phyloP scores from a whole-genome alignment of 306 rosid species.

The Fragaria nilgerrensis region DNA sequence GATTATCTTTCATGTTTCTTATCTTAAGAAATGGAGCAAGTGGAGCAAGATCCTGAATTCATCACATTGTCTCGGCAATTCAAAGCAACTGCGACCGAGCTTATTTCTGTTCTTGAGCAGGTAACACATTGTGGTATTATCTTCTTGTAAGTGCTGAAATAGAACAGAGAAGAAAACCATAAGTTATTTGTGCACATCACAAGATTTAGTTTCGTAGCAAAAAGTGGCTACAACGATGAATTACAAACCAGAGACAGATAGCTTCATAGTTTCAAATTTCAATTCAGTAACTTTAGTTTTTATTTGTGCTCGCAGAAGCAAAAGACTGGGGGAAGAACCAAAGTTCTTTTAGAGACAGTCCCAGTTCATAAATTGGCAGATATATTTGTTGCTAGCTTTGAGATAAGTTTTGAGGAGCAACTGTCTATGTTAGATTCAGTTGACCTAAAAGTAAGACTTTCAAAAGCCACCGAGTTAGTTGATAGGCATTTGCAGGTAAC shows the following conservation, averaged over 20 bases:
- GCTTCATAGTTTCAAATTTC: not conserved
- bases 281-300: conserved; percentile 18
- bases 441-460: conserved; percentile 88
- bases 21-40: conserved; percentile 83
- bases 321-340: conserved; percentile 94
- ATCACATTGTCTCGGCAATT: conserved; percentile 81
- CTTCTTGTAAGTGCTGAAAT: conserved; percentile 14
- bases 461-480: conserved; percentile 94
- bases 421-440: conserved; percentile 89
- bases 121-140: conserved; percentile 39
- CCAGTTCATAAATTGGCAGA: conserved; percentile 98
- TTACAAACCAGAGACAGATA: not conserved
- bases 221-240: not conserved
- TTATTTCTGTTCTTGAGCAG: conserved; percentile 96
- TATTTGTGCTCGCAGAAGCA: conserved; percentile 65
- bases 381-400: conserved; percentile 98
- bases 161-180: not conserved
- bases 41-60: conserved; percentile 91
- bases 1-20: conserved; percentile 33
- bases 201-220: not conserved
- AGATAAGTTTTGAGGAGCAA: conserved; percentile 97
- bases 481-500: conserved; percentile 96
- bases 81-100: conserved; percentile 89
- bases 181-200: not conserved
- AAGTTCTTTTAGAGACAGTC: conserved; percentile 94